Evolutionary conservation across 2,329 filamentous ascomycete genomes (phyloP).

Genomic region (Alternaria brassicae): DNA sequence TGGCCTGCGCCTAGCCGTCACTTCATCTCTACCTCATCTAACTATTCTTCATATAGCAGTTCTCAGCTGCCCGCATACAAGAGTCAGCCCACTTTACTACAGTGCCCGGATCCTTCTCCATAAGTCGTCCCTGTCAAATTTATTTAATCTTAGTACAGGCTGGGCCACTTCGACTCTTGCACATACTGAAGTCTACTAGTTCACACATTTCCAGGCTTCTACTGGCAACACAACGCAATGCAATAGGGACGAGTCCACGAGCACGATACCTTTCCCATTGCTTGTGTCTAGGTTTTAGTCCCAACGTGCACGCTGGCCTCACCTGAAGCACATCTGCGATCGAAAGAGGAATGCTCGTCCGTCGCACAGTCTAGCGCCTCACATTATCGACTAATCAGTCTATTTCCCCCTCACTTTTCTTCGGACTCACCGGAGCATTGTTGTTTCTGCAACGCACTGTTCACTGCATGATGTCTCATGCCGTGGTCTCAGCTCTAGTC

Average conservation of each 20-base stretch:
- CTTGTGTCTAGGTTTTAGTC: background rate
- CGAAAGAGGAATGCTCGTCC: background rate
- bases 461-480: background rate
- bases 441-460: background rate
- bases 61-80: background rate
- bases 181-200: background rate
- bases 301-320: background rate
- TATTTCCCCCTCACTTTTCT: background rate
- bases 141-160: background rate
- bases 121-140: background rate
- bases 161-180: background rate
- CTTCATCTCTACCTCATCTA: background rate
- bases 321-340: background rate
- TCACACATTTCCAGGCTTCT: background rate
- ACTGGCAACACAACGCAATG: background rate
- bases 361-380: background rate
- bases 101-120: background rate
- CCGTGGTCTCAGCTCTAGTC: background rate
- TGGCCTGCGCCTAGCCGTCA: background rate
- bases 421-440: background rate
- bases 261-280: background rate
- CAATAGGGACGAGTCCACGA: background rate
- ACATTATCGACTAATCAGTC: background rate
- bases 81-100: background rate
- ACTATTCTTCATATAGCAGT: constrained; percentile 1